Percentiles rank a stretch among this genome's conserved stretches.
phyloP scores from a whole-genome alignment of 768 basidiomycete genomes.

The Lentinula boryana region DNA sequence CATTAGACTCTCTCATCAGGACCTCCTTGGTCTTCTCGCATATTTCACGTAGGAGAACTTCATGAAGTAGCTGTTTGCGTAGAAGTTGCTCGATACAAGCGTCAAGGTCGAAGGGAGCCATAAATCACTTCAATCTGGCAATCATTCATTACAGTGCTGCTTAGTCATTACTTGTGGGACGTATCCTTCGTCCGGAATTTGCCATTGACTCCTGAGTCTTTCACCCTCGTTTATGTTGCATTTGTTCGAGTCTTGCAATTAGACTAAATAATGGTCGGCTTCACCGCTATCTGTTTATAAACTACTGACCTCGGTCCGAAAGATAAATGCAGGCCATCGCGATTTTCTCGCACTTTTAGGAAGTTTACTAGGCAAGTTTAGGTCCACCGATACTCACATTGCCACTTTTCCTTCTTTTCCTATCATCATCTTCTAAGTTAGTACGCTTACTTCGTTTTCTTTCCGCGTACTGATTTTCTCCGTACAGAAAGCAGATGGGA shows the following conservation, averaged over 20 bases:
- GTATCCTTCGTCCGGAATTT: background rate
- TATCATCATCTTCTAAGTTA: background rate
- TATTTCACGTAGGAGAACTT: slow-evolving; percentile 93
- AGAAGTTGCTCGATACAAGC: slow-evolving; percentile 90
- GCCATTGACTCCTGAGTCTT: background rate
- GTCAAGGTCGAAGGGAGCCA: slow-evolving; percentile 90
- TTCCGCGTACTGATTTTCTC: background rate
- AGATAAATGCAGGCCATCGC: slow-evolving; percentile 19
- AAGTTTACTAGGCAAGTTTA: background rate
- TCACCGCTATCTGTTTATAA: background rate
- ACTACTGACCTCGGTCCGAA: background rate
- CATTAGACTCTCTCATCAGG: slow-evolving; percentile 97
- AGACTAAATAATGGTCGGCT: background rate
- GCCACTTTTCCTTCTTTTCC: background rate
- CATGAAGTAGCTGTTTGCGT: slow-evolving; percentile 89
- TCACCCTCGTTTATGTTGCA: background rate
- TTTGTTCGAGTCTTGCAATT: background rate
- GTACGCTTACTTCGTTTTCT: background rate
- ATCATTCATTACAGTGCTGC: background rate
- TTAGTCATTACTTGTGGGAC: background rate
- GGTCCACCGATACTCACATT: slow-evolving; percentile 1
- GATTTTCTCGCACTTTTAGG: slow-evolving; percentile 23
- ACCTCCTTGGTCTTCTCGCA: slow-evolving; percentile 99
- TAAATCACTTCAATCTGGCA: slow-evolving; percentile 19
- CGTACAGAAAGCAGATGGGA: background rate